Evolutionary conservation across 305 asterid genomes (phyloP).

Genomic region (Solanum hybrid): DNA sequence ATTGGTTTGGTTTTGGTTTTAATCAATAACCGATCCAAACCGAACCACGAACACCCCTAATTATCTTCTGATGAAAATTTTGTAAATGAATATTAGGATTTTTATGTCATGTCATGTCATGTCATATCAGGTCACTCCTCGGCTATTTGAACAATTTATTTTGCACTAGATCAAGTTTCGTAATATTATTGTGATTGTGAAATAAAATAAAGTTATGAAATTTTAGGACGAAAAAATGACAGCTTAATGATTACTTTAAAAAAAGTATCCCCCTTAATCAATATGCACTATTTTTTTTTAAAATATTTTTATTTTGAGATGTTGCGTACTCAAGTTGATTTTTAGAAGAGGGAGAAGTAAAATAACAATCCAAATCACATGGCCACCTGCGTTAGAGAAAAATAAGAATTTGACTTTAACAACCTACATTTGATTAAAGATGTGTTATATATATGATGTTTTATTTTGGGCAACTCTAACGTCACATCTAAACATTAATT

Average conservation of each 20-base stretch:
- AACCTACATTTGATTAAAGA: background rate
- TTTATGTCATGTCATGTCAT: too few species aligned
- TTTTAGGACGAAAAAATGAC: background rate
- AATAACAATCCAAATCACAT: background rate
- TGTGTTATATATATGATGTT: background rate
- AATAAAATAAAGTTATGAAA: background rate
- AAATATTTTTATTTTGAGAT: background rate
- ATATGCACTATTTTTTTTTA: too few species aligned
- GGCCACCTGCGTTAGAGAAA: background rate
- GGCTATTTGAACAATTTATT: background rate
- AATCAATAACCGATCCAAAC: too few species aligned
- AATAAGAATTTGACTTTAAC: background rate
- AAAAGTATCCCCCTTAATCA: background rate
- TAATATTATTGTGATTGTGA: background rate
- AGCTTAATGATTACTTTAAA: too few species aligned
- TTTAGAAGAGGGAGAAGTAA: background rate
- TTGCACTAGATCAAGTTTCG: background rate
- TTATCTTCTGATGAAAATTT: too few species aligned
- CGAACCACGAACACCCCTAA: too few species aligned
- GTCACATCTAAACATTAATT: background rate
- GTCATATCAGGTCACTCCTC: too few species aligned
- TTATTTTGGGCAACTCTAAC: background rate
- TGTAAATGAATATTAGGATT: too few species aligned
- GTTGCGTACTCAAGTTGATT: background rate
- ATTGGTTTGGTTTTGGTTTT: too few species aligned